Evolutionary conservation across 73 alveolate species (phyloP).

Genomic region (Paramecium tetraurelia): DNA sequence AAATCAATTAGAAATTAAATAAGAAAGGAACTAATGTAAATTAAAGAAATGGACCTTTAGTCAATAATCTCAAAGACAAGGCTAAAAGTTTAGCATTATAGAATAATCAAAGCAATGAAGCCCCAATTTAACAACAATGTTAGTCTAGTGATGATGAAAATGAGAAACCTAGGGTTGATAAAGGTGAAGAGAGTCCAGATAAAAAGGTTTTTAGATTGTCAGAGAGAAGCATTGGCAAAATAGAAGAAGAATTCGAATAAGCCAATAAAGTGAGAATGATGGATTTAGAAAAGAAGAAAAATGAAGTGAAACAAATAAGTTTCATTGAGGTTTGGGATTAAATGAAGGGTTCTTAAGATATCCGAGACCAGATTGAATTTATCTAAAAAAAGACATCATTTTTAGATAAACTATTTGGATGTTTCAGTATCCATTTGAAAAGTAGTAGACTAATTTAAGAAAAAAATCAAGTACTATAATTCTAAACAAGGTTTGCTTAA

Average conservation of each 20-base stretch:
- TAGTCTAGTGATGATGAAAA: neutral
- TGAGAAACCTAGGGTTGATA: neutral
- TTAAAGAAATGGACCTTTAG: slow-evolving; percentile 45
- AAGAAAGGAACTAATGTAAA: slow-evolving; percentile 1
- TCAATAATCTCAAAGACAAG: slow-evolving; percentile 40
- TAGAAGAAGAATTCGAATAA: slow-evolving; percentile 25
- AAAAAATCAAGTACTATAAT: neutral
- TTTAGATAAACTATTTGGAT: slow-evolving; percentile 43
- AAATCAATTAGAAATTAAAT: neutral
- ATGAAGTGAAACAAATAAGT: neutral
- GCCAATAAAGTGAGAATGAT: slow-evolving; percentile 22
- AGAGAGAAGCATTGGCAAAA: neutral
- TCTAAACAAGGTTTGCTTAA: slow-evolving; percentile 5
- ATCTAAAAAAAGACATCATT: neutral
- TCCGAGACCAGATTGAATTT: neutral
- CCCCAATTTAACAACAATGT: neutral
- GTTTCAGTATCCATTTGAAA: slow-evolving; percentile 28
- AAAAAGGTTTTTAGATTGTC: neutral
- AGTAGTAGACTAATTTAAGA: slow-evolving; percentile 23
- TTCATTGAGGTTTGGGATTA: slow-evolving; percentile 52
- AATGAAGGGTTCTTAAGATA: neutral
- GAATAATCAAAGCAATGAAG: neutral
- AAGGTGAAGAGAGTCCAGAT: slow-evolving; percentile 20
- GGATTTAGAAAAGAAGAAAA: neutral
- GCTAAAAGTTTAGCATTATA: slow-evolving; percentile 50